Base-by-base conservation (phyloP, 192 early-diverging fungal species). In the Gigaspora rosea region DNA sequence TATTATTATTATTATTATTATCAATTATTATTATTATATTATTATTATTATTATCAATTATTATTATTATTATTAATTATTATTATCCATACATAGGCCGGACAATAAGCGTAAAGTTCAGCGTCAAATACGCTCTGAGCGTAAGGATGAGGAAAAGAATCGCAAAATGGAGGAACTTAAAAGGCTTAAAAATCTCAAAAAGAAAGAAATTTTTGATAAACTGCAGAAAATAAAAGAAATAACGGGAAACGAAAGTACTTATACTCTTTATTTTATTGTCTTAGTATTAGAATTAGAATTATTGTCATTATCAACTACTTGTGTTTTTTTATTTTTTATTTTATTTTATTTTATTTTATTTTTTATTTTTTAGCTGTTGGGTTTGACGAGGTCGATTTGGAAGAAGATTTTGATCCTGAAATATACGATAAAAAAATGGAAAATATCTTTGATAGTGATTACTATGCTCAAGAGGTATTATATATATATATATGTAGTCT, bases 371-470 rank as follows among this genome's bases (percentile, higher is more conserved):
- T 71, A 88, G 83, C 73, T 3, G 86, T 90, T 71, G 93, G 90
- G 47, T 86, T 97, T 57, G 91, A 95, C 36, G 85, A 92, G 18
- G 78, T 95, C 33, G 93, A 95, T 84, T 80, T 98, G 50, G 93
- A 96, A 57, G 91, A 88, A n/a, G 96, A 99, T 22, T 98, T 97
- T 86, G 95, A 97, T 80, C 93, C 95, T 3, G 83, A 85, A 8
- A 88, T 92, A 77, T 95, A 94, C 80, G 96, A 97, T 80, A 66
- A 85, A 76, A 88, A 94, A 85, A 99, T 99, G 95, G 80, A 86
- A 32, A 81, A 84, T 61, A 84, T 93, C 41, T 96, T 97, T 81
- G 84, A 90, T 73, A 90, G 94, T 57, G 79, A 85, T 20, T 94
- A 93, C 79, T 94, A 95, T 76, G 77, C 80, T 0, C 41, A 58